A percentile compares a stretch with the other conserved stretches of the same genome.
phyloP scores from a whole-genome alignment of 345 rosid species.

The Pugionium cornutum region DNA sequence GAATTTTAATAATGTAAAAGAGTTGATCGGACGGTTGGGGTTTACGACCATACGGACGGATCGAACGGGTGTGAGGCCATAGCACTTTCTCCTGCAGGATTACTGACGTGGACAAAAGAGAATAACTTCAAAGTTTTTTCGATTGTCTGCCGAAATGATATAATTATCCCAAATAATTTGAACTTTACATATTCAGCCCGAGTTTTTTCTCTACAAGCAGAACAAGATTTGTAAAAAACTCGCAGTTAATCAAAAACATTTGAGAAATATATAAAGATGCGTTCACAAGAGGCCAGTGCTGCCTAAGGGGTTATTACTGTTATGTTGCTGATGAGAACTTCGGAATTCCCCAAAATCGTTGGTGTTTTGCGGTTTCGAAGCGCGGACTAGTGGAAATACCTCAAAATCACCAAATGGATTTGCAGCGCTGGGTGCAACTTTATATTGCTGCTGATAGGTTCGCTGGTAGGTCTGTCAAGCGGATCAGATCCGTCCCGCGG shows the following conservation, averaged over 20 bases:
- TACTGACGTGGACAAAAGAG: conserved; percentile 28
- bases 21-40: conserved; percentile 40
- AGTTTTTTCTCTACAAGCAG: conserved; percentile 1
- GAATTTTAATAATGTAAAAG: not conserved
- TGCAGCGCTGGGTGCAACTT: conserved; percentile 48
- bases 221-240: no score
- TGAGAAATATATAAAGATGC: conserved; percentile 7
- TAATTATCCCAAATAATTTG: conserved; percentile 12
- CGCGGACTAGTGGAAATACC: conserved; percentile 37
- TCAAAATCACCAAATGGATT: conserved; percentile 79
- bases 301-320: conserved; percentile 80
- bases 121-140: not conserved
- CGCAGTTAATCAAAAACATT: not conserved
- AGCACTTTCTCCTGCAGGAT: conserved; percentile 22
- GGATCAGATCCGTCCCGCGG: no score
- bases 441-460: conserved; percentile 48
- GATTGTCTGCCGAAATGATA: not conserved
- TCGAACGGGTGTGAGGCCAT: conserved; percentile 31
- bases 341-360: not conserved
- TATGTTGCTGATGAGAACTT: conserved; percentile 46
- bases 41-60: not conserved
- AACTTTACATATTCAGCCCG: not conserved
- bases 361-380: conserved; percentile 2
- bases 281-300: conserved; percentile 64
- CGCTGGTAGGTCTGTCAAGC: no score